These are phyloP conservation scores for Carex parvula DNA, from an alignment of 176 grass and related monocot species.

Conservation along the genomic window DNA sequence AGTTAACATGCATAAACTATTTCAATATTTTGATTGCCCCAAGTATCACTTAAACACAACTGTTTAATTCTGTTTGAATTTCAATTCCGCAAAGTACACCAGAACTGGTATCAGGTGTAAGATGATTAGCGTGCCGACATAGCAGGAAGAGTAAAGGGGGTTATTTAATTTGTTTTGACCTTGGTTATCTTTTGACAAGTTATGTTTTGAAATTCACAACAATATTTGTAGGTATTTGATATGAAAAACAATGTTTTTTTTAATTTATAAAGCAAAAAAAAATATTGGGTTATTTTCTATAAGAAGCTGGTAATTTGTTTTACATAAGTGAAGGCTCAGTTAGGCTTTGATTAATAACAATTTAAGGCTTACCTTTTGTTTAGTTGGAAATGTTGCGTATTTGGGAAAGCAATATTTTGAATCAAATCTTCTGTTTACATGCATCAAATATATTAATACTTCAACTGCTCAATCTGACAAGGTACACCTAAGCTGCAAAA, in stretches of 20 bases:
- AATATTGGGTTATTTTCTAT: not conserved
- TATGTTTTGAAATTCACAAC: not conserved
- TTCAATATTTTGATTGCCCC: not conserved
- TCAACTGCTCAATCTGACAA: not conserved
- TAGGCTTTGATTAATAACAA: conserved; percentile 10
- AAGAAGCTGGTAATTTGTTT: not conserved
- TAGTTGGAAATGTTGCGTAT: not conserved
- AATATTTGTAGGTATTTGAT: not conserved
- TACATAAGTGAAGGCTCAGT: not conserved
- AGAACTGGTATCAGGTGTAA: not conserved
- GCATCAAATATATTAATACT: not conserved
- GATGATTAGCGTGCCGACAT: not conserved
- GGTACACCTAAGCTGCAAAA: not conserved
- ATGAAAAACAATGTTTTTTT: not conserved
- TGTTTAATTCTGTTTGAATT: not conserved
- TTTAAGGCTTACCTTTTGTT: not conserved
- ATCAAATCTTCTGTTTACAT: not conserved
- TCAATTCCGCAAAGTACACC: not conserved
- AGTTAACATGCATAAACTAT: not conserved
- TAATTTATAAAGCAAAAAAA: not conserved
- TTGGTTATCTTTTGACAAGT: not conserved
- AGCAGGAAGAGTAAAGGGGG: not conserved
- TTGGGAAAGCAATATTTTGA: not conserved
- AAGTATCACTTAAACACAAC: not conserved
- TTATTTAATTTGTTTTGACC: not conserved